Evolutionary conservation across 2,329 filamentous ascomycete genomes (phyloP), one percentile per base, ranked within the genome.

Genomic region (Verticillium zaregamsianum): DNA sequence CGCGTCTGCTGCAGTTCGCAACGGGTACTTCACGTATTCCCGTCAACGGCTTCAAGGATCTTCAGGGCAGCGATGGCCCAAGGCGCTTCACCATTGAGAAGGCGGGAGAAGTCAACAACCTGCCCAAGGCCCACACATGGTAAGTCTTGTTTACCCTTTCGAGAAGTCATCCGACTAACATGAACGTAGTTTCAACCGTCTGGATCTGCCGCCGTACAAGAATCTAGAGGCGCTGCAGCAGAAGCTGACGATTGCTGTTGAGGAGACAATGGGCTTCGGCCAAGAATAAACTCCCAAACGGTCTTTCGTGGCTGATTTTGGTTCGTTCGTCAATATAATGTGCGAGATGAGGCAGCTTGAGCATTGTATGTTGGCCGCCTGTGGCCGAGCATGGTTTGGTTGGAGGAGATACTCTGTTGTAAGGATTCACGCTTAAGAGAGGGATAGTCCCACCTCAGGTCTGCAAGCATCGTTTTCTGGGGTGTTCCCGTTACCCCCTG

Each of bases 61-160:
- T 99, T 59, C 95, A 99, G 77, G 95, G 95, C 49, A 97, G 93
- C 68, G 95, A 99, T 74, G 95, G 95, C 3, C 95, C 95, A 11
- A 86, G 95, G 77, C 83, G 95, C 65, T 99, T 99, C 72, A 99
- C 95, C 1, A 98, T 99, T 76, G 95, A 99, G 76, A 98, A 98
- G 80, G 92, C 93, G 40, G 95, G 95, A 62, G 95, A 98, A 73
- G 82, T 93, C 59, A 87, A 84, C 64, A 96, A 97, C 69, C 76
- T 99, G 72, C 95, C 95, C 35, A 99, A 99, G 80, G 95, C 93
- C 63, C 95, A 99, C 75, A 99, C 95, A 69, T 99, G 95, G 93
- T 97, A 87, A 69, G 90, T 84, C 61, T 56, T 58, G 7, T 4
- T 40, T 5, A 15, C 55, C 31, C 14, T 8, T 40, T 9, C 23